phyloP scores from a whole-genome alignment of 257 asterid species.

The Jaltomata sinuosa region DNA sequence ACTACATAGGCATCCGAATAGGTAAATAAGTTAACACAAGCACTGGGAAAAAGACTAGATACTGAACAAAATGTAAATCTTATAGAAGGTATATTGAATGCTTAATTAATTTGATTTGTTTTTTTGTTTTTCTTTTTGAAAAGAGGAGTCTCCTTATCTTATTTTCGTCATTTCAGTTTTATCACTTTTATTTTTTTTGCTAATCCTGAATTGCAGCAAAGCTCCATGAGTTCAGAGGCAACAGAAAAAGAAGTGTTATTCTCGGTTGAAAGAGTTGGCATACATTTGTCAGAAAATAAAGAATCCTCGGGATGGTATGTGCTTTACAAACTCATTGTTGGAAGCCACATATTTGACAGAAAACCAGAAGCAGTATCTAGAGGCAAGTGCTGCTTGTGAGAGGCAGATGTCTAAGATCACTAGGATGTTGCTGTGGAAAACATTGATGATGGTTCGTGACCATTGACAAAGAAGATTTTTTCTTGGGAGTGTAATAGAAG shows the following conservation, averaged over 20 bases:
- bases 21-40: background rate
- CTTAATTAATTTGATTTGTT: background rate
- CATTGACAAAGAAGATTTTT: constrained; percentile 56
- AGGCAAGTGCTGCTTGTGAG: constrained; percentile 81
- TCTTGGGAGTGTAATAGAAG: constrained; percentile 64
- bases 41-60: background rate
- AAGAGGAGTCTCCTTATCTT: background rate
- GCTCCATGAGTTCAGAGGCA: constrained; percentile 48
- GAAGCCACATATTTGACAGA: constrained; percentile 56
- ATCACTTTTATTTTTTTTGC: constrained; percentile 8
- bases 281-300: constrained; percentile 65
- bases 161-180: background rate
- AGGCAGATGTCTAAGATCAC: constrained; percentile 69
- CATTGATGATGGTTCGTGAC: constrained; percentile 67
- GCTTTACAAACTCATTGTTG: constrained; percentile 64
- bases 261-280: constrained; percentile 73
- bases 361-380: constrained; percentile 66
- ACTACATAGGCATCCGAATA: background rate
- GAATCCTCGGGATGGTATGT: constrained; percentile 65
- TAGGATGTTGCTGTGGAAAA: constrained; percentile 53
- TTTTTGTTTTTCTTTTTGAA: background rate
- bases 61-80: background rate
- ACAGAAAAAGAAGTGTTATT: constrained; percentile 39
- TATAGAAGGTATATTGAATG: background rate
- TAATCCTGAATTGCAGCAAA: constrained; percentile 55